Evolutionary conservation across 1,284 basidiomycete genomes (phyloP).

Genomic region (Xerocomus nothofagi): DNA sequence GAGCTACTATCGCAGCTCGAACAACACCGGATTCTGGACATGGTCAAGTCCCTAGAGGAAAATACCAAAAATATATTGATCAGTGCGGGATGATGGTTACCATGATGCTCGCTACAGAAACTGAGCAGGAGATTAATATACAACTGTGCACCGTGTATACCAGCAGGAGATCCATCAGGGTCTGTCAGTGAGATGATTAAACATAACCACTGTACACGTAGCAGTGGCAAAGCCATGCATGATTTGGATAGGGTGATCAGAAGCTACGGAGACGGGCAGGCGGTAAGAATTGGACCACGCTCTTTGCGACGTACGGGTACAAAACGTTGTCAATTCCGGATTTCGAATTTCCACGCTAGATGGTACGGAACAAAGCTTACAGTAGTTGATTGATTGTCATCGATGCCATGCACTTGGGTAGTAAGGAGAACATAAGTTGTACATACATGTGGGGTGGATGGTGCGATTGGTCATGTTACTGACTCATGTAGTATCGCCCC

Average conservation of each 20-base stretch:
- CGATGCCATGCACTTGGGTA: no score
- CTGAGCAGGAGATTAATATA: neutral
- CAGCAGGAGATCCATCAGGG: slow-evolving; percentile 1
- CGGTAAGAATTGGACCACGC: no score
- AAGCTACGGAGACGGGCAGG: no score
- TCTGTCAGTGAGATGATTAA: slow-evolving; percentile 6
- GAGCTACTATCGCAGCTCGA: neutral
- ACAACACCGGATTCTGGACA: neutral
- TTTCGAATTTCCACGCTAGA: no score
- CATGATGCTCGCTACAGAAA: slow-evolving; percentile 9
- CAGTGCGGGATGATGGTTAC: slow-evolving; percentile 4
- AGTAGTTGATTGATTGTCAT: no score
- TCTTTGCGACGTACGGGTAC: no score
- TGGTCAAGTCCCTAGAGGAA: slow-evolving; percentile 2
- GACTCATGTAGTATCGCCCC: neutral
- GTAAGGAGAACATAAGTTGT: no score
- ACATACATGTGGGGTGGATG: no score
- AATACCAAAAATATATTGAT: no score
- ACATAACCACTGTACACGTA: neutral
- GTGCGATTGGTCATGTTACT: slow-evolving; percentile 5
- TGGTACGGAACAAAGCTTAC: no score
- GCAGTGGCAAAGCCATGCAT: neutral
- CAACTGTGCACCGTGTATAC: slow-evolving; percentile 1
- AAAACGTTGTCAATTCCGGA: no score
- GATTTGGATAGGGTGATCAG: neutral